Percentiles rank a stretch among this genome's conserved stretches.
Evolutionary conservation across 2,329 filamentous ascomycete genomes (phyloP).

Genomic region (Madurella mycetomatis): DNA sequence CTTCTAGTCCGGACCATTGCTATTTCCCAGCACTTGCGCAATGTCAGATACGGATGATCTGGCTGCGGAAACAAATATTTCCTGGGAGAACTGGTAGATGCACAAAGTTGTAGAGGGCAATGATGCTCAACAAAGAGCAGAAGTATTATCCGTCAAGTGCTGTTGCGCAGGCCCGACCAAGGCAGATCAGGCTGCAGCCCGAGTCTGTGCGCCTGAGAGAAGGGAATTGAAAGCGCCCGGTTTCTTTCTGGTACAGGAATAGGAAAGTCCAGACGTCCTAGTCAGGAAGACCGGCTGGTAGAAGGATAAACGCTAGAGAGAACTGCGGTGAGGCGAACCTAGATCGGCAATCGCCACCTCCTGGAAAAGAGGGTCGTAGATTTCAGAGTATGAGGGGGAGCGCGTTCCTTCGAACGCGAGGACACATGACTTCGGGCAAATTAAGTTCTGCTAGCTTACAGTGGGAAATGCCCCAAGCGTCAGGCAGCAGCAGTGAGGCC

Average conservation of each 20-base stretch:
- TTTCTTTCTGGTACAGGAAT: no score
- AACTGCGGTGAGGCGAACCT: neutral
- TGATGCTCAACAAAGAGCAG: neutral
- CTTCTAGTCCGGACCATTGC: conserved; percentile 21
- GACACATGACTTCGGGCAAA: conserved; percentile 22
- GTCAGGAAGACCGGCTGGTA: no score
- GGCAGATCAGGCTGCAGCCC: neutral
- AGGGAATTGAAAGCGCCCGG: no score
- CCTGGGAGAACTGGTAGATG: neutral
- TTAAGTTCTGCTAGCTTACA: conserved; percentile 12
- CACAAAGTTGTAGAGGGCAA: neutral
- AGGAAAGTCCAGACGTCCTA: no score
- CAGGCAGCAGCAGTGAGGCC: neutral
- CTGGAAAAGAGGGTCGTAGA: neutral
- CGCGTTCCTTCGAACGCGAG: conserved; percentile 24
- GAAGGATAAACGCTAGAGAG: neutral
- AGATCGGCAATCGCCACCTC: conserved; percentile 14
- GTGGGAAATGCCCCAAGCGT: conserved; percentile 1
- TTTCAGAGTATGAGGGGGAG: conserved; percentile 4
- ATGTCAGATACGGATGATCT: neutral
- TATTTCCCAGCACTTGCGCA: neutral
- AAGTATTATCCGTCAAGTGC: neutral
- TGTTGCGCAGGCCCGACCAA: neutral
- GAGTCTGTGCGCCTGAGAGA: neutral
- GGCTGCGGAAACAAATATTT: neutral